Evolutionary conservation across 768 basidiomycete species (phyloP), one percentile per base, ranked within the genome.

Genomic region (Cystofilobasidium ferigula): DNA sequence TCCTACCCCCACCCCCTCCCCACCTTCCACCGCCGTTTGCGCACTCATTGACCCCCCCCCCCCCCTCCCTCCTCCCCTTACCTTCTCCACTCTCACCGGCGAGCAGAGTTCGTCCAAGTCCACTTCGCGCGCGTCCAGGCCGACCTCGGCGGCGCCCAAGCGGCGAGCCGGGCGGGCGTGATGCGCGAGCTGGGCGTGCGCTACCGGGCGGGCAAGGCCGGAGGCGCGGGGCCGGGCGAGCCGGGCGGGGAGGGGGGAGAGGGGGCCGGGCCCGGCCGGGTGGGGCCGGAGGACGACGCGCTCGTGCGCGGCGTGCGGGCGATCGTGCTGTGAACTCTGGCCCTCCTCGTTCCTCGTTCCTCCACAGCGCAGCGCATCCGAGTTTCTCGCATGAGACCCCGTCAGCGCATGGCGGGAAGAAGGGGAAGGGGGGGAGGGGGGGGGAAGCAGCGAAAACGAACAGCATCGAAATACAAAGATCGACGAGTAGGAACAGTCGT

Each of bases 71-170:
- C 2, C 6, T 38, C 7, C 14, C 35, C 54, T 9, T 40, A 24
- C n/a, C 32, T 22, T 32, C 28, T 0, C 34, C 32, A 56, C 22
- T 45, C 40, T 22, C n/a, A n/a, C 20, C n/a, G 26, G 24, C 24
- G n/a, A 14, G 16, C 60, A 61, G 60, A 61, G 24, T 67, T 61
- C 40, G 22, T 61, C 14, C 56, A 62, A 26, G 36, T 56, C n/a
- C 24, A 61, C 36, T 56, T 43, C 36, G 28, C 42, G 9, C 20
- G 34, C 2, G 47, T 59, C 26, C 43, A 65, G 36, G 35, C 40
- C 1, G 26, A 22, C 16, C 53, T 47, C 2, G 47, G 57, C 22
- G 64, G 64, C 13, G 22, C n/a, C n/a, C n/a, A n/a, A n/a, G n/a
- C n/a, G n/a, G n/a, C 34, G 34, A 48, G 35, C 1, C 30, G 43